phyloP scores from a whole-genome alignment of 371 early-diverging fungal genomes.

The Phascolomyces articulosus region DNA sequence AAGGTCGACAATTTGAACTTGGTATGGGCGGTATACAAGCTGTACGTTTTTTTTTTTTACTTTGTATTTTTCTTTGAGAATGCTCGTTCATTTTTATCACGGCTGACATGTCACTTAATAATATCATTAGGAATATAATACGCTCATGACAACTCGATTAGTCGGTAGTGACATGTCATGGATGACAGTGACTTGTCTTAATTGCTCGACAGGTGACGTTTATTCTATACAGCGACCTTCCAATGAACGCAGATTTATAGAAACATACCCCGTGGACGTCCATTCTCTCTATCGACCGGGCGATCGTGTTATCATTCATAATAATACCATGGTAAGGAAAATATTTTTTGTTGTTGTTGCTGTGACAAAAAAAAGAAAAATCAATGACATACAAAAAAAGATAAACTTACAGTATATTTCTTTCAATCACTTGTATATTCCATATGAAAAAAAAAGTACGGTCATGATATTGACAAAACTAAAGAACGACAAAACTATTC shows the following conservation, averaged over 20 bases:
- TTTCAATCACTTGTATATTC: not conserved
- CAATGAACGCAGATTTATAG: not conserved
- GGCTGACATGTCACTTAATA: not conserved
- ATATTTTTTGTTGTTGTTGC: not conserved
- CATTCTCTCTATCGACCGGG: conserved; percentile 16
- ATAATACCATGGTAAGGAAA: conserved; percentile 12
- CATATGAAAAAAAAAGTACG: conserved; percentile 17
- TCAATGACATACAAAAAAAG: no score
- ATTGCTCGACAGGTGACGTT: conserved; percentile 34
- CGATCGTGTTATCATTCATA: conserved; percentile 25
- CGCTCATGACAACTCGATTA: conserved; percentile 16
- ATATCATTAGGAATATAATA: conserved; percentile 15
- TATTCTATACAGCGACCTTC: conserved; percentile 30
- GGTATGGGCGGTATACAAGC: conserved; percentile 41
- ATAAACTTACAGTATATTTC: no score
- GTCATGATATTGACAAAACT: conserved; percentile 17
- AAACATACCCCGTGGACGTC: conserved; percentile 14
- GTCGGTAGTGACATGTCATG: conserved; percentile 14
- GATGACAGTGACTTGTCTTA: conserved; percentile 37
- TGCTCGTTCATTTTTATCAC: not conserved
- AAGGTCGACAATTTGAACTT: conserved; percentile 43
- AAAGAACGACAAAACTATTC: conserved; percentile 27
- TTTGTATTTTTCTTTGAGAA: no score
- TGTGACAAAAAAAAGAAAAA: no score
- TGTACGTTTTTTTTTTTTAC: conserved; percentile 21